phyloP scores from a whole-genome alignment of 176 grass and related monocot species.

The Oryza glumipatula region DNA sequence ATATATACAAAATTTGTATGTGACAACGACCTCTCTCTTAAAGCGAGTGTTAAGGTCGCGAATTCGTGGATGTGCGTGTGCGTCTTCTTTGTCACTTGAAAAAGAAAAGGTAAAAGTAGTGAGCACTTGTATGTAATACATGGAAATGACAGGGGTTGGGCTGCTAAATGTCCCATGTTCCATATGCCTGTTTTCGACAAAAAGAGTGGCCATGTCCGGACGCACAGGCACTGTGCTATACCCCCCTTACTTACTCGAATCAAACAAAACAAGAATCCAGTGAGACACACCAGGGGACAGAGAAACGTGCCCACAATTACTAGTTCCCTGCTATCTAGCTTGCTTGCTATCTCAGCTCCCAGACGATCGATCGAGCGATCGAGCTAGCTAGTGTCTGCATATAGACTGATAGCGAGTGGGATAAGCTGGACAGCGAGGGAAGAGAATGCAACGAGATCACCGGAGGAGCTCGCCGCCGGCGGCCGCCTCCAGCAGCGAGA shows the following conservation, averaged over 20 bases:
- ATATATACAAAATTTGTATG: too few species aligned
- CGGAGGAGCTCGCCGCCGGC: slow-evolving; percentile 61
- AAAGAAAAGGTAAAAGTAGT: too few species aligned
- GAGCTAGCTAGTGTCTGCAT: background rate
- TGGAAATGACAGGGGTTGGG: background rate
- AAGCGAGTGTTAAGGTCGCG: too few species aligned
- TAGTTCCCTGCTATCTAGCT: background rate
- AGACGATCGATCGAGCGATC: too few species aligned
- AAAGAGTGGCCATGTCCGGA: slow-evolving; percentile 28
- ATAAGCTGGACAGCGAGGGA: background rate
- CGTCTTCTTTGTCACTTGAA: too few species aligned
- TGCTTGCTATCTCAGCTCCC: background rate
- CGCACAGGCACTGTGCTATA: background rate
- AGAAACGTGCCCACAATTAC: slow-evolving; percentile 44
- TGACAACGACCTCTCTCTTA: too few species aligned
- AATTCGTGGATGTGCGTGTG: too few species aligned
- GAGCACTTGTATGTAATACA: background rate
- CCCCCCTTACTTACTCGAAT: background rate
- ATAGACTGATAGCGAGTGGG: background rate
- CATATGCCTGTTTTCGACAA: background rate
- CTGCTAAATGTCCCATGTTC: background rate
- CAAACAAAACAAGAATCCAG: background rate
- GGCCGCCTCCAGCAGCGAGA: slow-evolving; percentile 87
- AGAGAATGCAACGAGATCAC: slow-evolving; percentile 71
- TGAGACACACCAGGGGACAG: slow-evolving; percentile 15